phyloP scores from a whole-genome alignment of 176 grass and related monocot species.

The Juncus inflexus region DNA sequence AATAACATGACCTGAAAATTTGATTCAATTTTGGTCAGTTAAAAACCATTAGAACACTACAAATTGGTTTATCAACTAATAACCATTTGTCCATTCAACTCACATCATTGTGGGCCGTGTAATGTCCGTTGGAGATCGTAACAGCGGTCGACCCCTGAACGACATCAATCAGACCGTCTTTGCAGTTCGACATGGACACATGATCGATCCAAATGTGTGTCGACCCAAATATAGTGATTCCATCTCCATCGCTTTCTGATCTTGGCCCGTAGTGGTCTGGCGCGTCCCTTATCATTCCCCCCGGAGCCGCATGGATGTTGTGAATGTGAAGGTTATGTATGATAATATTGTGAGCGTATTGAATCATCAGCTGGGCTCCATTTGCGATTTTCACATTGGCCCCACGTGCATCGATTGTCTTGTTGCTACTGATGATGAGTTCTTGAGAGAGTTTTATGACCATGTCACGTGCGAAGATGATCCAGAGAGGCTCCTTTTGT shows the following conservation, averaged over 20 bases:
- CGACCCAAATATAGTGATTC: background rate
- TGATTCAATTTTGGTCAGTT: background rate
- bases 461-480: background rate
- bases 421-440: background rate
- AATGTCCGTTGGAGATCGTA: background rate
- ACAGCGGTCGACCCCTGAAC: background rate
- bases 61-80: background rate
- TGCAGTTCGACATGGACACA: background rate
- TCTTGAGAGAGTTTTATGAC: background rate
- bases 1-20: conserved; percentile 5
- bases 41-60: background rate
- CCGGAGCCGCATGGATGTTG: background rate
- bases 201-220: background rate
- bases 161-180: background rate
- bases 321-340: background rate
- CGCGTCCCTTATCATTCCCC: background rate
- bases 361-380: background rate
- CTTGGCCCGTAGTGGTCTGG: background rate
- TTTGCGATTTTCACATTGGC: background rate
- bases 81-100: background rate
- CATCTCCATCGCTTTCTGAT: background rate
- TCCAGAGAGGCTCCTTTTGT: conserved; percentile 1
- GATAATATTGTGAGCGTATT: background rate
- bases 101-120: background rate
- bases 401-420: conserved; percentile 3